A percentile compares a stretch with the other conserved stretches of the same genome.
phyloP scores from a whole-genome alignment of 306 rosid species.

The Prunus campanulata region DNA sequence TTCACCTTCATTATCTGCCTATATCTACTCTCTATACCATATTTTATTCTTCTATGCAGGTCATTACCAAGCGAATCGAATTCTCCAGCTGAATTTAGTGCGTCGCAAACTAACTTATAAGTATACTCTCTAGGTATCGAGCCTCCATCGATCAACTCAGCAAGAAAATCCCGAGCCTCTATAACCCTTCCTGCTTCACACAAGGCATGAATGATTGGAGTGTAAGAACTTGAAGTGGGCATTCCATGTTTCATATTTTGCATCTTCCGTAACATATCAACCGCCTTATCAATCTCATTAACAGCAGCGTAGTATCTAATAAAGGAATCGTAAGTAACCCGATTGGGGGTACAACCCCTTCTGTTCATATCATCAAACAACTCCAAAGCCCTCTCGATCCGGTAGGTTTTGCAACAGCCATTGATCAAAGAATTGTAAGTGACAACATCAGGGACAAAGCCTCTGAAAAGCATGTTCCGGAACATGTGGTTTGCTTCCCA shows the following conservation, averaged over 20 bases:
- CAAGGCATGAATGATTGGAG: conserved; percentile 73
- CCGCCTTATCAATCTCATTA: conserved; percentile 73
- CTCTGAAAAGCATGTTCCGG: conserved; percentile 75
- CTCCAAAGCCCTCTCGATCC: conserved; percentile 67
- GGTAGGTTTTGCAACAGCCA: conserved; percentile 80
- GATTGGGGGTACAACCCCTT: conserved; percentile 62
- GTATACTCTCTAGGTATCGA: conserved; percentile 77
- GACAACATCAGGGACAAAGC: conserved; percentile 78
- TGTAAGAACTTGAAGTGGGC: conserved; percentile 65
- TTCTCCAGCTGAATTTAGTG: conserved; percentile 42
- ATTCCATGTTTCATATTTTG: conserved; percentile 48
- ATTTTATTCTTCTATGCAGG: conserved; percentile 50
- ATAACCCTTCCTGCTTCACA: conserved; percentile 64
- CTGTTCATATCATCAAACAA: conserved; percentile 77
- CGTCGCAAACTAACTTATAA: conserved; percentile 56
- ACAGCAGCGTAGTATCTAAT: conserved; percentile 73
- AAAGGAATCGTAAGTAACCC: conserved; percentile 70
- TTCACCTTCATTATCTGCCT: conserved; percentile 45
- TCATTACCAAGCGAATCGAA: conserved; percentile 34
- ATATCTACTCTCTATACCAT: conserved; percentile 54
- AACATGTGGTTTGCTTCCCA: conserved; percentile 85
- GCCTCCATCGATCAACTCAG: conserved; percentile 72
- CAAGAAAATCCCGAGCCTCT: conserved; percentile 67
- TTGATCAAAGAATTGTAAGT: conserved; percentile 80
- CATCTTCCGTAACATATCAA: conserved; percentile 69